Base-by-base conservation (phyloP, 345 rosid genomes). In the Pugionium dolabratum region DNA sequence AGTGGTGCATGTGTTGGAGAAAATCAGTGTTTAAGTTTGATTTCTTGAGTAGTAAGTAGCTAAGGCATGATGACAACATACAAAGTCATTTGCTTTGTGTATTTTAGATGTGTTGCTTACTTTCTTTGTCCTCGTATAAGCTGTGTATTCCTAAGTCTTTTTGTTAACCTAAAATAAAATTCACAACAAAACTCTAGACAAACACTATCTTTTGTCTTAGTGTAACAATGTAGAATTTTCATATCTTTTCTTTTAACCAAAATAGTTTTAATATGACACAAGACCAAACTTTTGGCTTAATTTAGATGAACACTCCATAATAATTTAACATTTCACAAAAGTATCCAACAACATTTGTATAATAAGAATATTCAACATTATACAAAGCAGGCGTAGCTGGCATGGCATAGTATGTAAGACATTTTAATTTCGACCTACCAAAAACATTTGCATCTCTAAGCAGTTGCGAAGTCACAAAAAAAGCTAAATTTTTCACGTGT, bases 1-100 rank as follows among this genome's bases (percentile, higher is more conserved):
- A 72, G 91, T 76, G 5, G 69, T 78, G 6, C 92, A 85, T 52
- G 76, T 83, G 41, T 74, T 93, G 1, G 97, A 86, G 47, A 90
- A 88, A 79, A 54, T 82, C 40, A 30, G 7, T 29, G 67, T 32
- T 56, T 47, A 39, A 51, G 74, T 62, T 47, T 18, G 26, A n/a
- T 18, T 63, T 50, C 34, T 44, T 69, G 40, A 52, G 11, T 10
- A 9, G 9, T 33, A 25, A 8, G 18, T 69, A 40, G 34, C 50
- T 49, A 42, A 53, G 54, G 45, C 18, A 18, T 46, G 5, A 30
- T 30, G 10, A 39, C 33, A 64, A 10, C 54, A 9, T 62, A 53
- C 29, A 54, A 36, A 18, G 35, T 70, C 1, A 2, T 31, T 42
- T 33, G 54, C 3, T 62, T 30, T 33, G 26, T 64, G 25, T 37